A percentile compares a stretch with the other conserved stretches of the same genome.
Conservation (phyloP, 495 filamentous ascomycete genomes). For the Podospora bellae-mahoneyi region DNA sequence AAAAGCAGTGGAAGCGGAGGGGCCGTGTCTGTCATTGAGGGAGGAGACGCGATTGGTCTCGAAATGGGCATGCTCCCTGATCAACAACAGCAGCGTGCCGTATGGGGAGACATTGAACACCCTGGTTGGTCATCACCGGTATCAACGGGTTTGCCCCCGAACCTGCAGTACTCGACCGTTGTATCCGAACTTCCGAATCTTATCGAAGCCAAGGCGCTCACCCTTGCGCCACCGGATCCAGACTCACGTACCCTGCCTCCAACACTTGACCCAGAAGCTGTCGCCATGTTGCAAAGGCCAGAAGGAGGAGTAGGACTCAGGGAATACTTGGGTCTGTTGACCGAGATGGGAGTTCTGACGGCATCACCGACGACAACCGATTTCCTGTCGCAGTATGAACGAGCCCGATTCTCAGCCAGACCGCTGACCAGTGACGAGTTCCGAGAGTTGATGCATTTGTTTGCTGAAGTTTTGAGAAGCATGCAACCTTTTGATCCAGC, state of each 20-base stretch:
- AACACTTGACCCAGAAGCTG: conserved; percentile 54
- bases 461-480: conserved; percentile 71
- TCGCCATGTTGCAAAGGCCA: conserved; percentile 68
- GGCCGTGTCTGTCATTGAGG: conserved; percentile 10
- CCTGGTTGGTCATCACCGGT: conserved; percentile 84
- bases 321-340: conserved; percentile 74
- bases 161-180: conserved; percentile 77
- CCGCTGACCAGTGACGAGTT: conserved; percentile 64
- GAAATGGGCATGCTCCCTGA: conserved; percentile 22
- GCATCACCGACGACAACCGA: conserved; percentile 51
- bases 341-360: conserved; percentile 59
- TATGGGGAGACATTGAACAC: conserved; percentile 81
- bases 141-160: conserved; percentile 62
- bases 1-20: conserved; percentile 27
- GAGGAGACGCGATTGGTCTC: neutral
- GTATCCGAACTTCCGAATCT: conserved; percentile 83
- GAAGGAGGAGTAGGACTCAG: conserved; percentile 69
- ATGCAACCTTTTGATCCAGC: conserved; percentile 64
- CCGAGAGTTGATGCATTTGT: conserved; percentile 77
- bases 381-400: conserved; percentile 78
- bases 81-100: conserved; percentile 24
- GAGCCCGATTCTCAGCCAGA: conserved; percentile 69
- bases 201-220: conserved; percentile 88
- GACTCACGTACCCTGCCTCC: conserved; percentile 40
- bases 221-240: conserved; percentile 66